Evolutionary conservation across 192 early-diverging fungal species (phyloP).

Genomic region (Thamnidium elegans): DNA sequence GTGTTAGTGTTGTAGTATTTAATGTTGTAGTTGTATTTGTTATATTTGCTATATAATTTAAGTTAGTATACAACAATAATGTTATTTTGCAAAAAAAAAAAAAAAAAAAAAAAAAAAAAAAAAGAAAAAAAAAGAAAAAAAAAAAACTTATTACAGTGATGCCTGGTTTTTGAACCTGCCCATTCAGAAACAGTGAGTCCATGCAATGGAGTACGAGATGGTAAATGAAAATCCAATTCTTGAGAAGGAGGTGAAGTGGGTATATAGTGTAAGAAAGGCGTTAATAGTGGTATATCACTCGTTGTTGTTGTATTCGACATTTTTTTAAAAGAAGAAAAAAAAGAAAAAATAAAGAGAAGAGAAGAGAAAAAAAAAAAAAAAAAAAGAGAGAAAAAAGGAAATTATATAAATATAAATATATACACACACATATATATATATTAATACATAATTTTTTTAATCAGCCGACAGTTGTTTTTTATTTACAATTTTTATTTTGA

Average conservation of each 20-base stretch:
- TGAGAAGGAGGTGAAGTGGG: constrained; percentile 19
- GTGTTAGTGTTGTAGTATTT: too few species aligned
- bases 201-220: constrained; percentile 22
- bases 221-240: constrained; percentile 25
- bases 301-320: background rate
- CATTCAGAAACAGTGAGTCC: constrained; percentile 24
- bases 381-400: background rate
- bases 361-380: constrained; percentile 5
- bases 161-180: constrained; percentile 16
- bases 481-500: background rate
- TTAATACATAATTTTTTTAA: background rate
- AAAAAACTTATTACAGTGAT: background rate
- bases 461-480: background rate
- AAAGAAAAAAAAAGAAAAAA: too few species aligned
- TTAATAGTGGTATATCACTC: constrained; percentile 13
- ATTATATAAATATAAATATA: background rate
- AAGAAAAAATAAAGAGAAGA: background rate
- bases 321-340: background rate
- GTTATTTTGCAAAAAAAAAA: background rate
- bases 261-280: constrained; percentile 18
- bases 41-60: too few species aligned
- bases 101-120: background rate
- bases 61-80: too few species aligned
- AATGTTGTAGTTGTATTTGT: too few species aligned
- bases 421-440: background rate